Conservation (phyloP, 2,329 filamentous ascomycete genomes). For the Coniochaeta pulveracea region DNA sequence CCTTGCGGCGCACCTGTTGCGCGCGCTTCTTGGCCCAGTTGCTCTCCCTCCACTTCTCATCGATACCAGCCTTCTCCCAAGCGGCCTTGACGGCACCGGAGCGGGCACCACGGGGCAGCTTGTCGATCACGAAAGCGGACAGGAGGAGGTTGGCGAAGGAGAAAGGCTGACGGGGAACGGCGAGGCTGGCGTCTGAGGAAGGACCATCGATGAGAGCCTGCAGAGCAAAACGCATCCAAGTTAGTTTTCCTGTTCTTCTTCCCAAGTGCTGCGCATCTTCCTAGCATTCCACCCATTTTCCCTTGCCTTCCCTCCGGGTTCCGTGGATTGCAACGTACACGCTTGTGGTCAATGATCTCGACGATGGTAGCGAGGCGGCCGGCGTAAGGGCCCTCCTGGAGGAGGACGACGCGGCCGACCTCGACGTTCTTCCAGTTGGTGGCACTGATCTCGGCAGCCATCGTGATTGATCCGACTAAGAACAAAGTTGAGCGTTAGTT, state of each 20-base stretch:
- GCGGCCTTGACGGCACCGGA: constrained; percentile 71
- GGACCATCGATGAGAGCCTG: constrained; percentile 96
- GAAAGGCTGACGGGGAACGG: constrained; percentile 78
- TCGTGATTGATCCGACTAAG: constrained; percentile 1
- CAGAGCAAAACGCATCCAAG: constrained; percentile 11
- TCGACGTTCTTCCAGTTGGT: constrained; percentile 54
- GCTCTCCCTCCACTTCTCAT: constrained; percentile 85
- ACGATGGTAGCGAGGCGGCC: constrained; percentile 90
- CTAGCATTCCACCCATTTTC: constrained; percentile 3
- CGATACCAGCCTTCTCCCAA: constrained; percentile 87
- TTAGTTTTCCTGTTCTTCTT: constrained; percentile 12
- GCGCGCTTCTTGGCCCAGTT: constrained; percentile 90
- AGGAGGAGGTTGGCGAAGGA: constrained; percentile 76
- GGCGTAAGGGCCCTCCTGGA: constrained; percentile 69
- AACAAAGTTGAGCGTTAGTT: neutral
- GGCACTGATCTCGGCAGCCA: constrained; percentile 4
- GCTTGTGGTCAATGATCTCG: constrained; percentile 99
- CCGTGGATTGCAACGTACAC: constrained; percentile 57
- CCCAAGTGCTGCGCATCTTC: neutral
- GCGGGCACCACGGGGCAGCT: constrained; percentile 76
- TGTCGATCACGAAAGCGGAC: constrained; percentile 78
- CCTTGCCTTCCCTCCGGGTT: constrained; percentile 7
- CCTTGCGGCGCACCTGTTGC: constrained; percentile 75
- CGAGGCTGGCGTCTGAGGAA: constrained; percentile 66
- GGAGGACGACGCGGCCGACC: constrained; percentile 93